Percentiles rank a stretch among this genome's conserved stretches.
Evolutionary conservation across 257 asterid genomes (phyloP).

Genomic region (Fraxinus excelsior): DNA sequence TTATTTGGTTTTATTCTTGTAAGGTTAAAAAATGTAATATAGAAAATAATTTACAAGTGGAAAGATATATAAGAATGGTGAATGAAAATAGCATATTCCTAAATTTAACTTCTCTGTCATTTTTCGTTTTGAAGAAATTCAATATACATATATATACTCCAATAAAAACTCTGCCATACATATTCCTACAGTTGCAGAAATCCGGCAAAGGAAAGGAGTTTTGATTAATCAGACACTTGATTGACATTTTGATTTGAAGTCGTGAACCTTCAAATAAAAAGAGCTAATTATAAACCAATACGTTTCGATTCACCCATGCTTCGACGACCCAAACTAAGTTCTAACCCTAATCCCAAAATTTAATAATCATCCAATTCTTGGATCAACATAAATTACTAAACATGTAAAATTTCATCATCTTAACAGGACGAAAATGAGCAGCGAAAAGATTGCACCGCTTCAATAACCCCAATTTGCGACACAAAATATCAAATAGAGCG

Average conservation of each 20-base stretch:
- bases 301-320: not conserved
- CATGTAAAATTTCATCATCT: not conserved
- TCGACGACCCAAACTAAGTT: slow-evolving; percentile 5
- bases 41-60: too few species aligned
- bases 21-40: too few species aligned
- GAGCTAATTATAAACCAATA: not conserved
- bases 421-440: not conserved
- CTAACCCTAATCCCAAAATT: slow-evolving; percentile 12
- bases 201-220: not conserved
- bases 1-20: too few species aligned
- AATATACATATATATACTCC: not conserved
- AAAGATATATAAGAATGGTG: too few species aligned
- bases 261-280: slow-evolving; percentile 12
- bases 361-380: not conserved
- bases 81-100: too few species aligned
- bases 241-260: not conserved
- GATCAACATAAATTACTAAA: not conserved
- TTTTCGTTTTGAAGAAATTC: not conserved
- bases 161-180: not conserved
- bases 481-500: slow-evolving; percentile 2
- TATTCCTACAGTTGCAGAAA: not conserved
- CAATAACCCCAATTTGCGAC: slow-evolving; percentile 38
- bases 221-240: slow-evolving; percentile 1
- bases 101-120: not conserved
- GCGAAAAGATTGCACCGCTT: not conserved